Evolutionary conservation across 352 stramenopile species (phyloP).

Genomic region (Blastocystis sp.): DNA sequence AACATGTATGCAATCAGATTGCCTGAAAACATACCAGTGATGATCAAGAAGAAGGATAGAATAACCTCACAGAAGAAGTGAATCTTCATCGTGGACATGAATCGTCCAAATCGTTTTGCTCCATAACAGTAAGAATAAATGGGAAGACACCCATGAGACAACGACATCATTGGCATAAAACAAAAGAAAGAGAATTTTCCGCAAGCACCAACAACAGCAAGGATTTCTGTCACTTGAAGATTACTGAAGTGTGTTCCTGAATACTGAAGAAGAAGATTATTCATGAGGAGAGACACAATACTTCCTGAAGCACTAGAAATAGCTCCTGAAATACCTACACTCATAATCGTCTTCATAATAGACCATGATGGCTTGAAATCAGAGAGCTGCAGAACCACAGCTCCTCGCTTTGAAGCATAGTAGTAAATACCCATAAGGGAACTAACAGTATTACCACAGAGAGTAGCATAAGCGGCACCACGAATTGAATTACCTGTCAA

Average conservation of each 20-base stretch:
- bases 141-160: constrained; percentile 38
- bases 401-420: background rate
- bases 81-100: constrained; percentile 11
- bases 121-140: constrained; percentile 55
- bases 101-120: constrained; percentile 32
- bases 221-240: constrained; percentile 33
- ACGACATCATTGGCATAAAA: constrained; percentile 56
- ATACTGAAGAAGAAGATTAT: constrained; percentile 41
- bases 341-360: constrained; percentile 9
- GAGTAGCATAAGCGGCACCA: constrained; percentile 30
- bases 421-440: constrained; percentile 51
- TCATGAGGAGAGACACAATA: constrained; percentile 47
- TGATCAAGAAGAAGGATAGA: background rate
- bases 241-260: constrained; percentile 13
- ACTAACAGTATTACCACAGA: background rate
- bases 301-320: constrained; percentile 36
- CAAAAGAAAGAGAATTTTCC: constrained; percentile 58
- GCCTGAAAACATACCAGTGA: background rate
- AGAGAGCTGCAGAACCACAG: constrained; percentile 10
- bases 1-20: constrained; percentile 2
- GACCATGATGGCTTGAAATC: background rate
- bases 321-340: constrained; percentile 29
- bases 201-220: constrained; percentile 38
- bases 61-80: constrained; percentile 35
- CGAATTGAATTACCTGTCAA: constrained; percentile 2